A percentile compares a stretch with the other conserved stretches of the same genome.
phyloP scores from a whole-genome alignment of 148 eudicot species.

The Polygonum maritimum region DNA sequence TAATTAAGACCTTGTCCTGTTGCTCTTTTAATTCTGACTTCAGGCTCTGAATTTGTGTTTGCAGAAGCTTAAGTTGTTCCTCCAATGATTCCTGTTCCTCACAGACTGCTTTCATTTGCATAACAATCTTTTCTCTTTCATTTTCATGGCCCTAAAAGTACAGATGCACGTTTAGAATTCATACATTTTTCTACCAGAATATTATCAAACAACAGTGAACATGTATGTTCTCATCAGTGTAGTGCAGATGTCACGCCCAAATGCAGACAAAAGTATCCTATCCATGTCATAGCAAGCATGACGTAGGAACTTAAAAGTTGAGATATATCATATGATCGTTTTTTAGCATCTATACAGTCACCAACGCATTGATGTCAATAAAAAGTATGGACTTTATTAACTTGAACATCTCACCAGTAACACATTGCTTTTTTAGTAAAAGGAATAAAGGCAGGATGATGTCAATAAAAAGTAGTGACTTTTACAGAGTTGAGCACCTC shows the following conservation, averaged over 20 bases:
- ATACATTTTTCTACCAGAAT: not conserved
- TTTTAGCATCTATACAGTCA: not conserved
- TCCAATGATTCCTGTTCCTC: conserved; percentile 59
- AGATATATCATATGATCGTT: not conserved
- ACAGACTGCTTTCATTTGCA: conserved; percentile 86
- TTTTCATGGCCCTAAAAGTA: conserved; percentile 68
- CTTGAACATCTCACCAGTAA: not conserved
- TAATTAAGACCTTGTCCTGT: conserved; percentile 40
- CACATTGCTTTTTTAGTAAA: not conserved
- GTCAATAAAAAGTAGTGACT: not conserved
- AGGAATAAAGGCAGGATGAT: not conserved
- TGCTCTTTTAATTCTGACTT: conserved; percentile 50
- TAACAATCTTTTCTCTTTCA: conserved; percentile 75
- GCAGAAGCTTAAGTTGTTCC: conserved; percentile 49
- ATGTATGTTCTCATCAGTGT: not conserved
- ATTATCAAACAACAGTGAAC: not conserved
- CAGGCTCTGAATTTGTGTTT: conserved; percentile 53
- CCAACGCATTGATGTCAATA: not conserved
- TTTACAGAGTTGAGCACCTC: not conserved
- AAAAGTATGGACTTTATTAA: not conserved
- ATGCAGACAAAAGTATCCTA: not conserved
- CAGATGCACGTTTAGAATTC: not conserved
- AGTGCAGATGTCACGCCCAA: not conserved
- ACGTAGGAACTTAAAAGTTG: not conserved
- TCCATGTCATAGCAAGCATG: not conserved